Percentiles rank a stretch among this genome's conserved stretches.
These are phyloP conservation scores for Solanum medicagineum DNA, from an alignment of 257 asterid species.

Conservation along the genomic window DNA sequence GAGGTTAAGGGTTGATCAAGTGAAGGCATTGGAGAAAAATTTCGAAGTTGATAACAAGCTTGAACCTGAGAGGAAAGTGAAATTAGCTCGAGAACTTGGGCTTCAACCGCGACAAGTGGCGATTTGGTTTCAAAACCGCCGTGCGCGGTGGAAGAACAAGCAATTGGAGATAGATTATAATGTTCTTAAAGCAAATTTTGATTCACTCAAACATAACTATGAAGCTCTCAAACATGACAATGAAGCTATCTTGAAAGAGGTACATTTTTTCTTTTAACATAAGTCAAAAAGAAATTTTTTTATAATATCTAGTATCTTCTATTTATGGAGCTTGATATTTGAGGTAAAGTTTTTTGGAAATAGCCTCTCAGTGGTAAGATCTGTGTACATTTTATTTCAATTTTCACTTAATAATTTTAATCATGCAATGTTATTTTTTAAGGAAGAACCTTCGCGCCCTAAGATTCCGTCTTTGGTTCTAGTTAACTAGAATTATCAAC, in stretches of 20 bases:
- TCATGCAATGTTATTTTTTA: neutral
- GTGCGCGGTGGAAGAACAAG: conserved; percentile 84
- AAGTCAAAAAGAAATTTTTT: no score
- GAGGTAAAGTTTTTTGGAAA: no score
- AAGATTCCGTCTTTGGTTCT: neutral
- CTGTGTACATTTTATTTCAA: neutral
- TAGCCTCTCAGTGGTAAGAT: no score
- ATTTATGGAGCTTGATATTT: no score
- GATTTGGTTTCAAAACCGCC: conserved; percentile 93
- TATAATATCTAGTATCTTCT: no score
- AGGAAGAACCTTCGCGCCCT: neutral
- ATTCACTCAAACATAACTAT: conserved; percentile 42
- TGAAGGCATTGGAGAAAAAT: conserved; percentile 76
- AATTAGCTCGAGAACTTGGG: conserved; percentile 72
- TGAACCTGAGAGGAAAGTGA: conserved; percentile 78
- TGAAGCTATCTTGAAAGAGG: conserved; percentile 55
- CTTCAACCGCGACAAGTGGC: conserved; percentile 94
- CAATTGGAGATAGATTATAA: conserved; percentile 68
- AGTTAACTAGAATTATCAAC: neutral
- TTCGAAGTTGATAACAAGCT: conserved; percentile 85
- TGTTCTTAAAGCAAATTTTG: conserved; percentile 52
- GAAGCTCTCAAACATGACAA: conserved; percentile 47
- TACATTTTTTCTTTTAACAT: neutral
- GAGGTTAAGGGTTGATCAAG: conserved; percentile 61
- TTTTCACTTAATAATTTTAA: neutral